Conservation (phyloP, 257 asterid genomes). For the Thymus mandschuricus region DNA sequence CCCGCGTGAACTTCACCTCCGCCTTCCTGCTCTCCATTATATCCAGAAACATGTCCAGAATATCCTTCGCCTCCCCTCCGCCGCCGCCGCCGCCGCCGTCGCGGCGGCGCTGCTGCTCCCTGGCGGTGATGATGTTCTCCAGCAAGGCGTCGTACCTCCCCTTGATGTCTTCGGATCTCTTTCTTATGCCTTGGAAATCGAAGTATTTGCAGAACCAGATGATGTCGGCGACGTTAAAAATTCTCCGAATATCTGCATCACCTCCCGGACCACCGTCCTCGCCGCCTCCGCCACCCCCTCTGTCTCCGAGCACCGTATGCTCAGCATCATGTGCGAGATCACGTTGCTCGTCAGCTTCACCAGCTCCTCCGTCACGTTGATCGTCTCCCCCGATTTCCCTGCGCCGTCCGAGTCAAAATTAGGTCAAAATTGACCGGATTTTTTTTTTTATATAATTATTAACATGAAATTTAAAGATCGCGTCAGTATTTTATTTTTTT, state of each 20-base stretch:
- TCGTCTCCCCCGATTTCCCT: conserved; percentile 11
- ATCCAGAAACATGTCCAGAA: conserved; percentile 62
- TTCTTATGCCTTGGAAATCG: conserved; percentile 64
- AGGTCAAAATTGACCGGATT: background rate
- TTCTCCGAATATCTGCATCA: conserved; percentile 62
- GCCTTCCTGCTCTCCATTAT: conserved; percentile 50
- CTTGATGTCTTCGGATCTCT: conserved; percentile 47
- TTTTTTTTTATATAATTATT: no score
- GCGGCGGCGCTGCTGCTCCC: conserved; percentile 40
- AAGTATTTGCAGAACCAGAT: conserved; percentile 52
- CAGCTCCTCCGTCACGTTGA: conserved; percentile 54
- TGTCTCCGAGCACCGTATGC: conserved; percentile 49
- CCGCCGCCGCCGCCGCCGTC: conserved; percentile 25
- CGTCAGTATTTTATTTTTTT: no score
- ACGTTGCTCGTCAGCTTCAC: conserved; percentile 55
- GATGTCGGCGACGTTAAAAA: conserved; percentile 50
- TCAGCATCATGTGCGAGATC: conserved; percentile 55
- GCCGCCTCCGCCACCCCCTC: conserved; percentile 52
- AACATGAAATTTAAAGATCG: no score
- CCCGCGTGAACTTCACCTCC: conserved; percentile 54
- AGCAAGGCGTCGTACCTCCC: conserved; percentile 57
- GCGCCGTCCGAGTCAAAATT: background rate
- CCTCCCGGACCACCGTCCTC: conserved; percentile 54
- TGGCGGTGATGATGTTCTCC: conserved; percentile 52
- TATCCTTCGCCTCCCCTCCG: conserved; percentile 40